Evolutionary conservation across 106 monocot genomes (phyloP), one percentile per base, ranked within the genome.

Genomic region (Allium fistulosum): DNA sequence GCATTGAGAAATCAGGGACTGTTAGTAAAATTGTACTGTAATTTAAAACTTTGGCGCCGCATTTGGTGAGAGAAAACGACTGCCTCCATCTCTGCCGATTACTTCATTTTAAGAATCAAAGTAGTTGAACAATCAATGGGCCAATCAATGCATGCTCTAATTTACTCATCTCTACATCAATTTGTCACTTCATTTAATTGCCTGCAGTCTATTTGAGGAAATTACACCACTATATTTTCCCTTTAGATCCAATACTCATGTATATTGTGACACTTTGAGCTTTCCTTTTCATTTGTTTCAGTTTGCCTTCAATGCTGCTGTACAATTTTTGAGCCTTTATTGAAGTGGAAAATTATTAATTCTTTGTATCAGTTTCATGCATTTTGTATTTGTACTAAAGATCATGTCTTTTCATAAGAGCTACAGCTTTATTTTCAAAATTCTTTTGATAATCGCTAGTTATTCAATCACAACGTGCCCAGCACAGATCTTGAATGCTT

Each of bases 401-500:
- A 37, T 37, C 37, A 37, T 37, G 37, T 1, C 37, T 37, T 37
- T 37, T 1, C 2, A 37, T 37, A 37, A 37, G 37, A 37, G 37
- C 37, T 37, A 37, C 37, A 37, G 37, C 37, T 17, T 65, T 9
- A 22, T 58, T 70, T 16, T 66, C 15, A 51, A 26, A 6, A 10
- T 77, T 53, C 55, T 75, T 5, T 63, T 26, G 27, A 46, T 51
- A 11, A 62, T 62, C 3, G 0, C 55, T 9, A 66, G 65, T 10
- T 65, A 60, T 17, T 37, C 37, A 37, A 63, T 57, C 46, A 51
- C 57, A 14, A 9, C 67, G 2, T 75, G 71, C 67, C 71, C 37
- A 37, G 71, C 28, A 10, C 59, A 51, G 9, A 51, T 27, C 17
- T 11, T 73, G 46, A 72, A 71, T 16, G 80, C 83, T 17, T 76